These are phyloP conservation scores for Mentha longifolia DNA, from an alignment of 257 asterid genomes.

Conservation along the genomic window DNA sequence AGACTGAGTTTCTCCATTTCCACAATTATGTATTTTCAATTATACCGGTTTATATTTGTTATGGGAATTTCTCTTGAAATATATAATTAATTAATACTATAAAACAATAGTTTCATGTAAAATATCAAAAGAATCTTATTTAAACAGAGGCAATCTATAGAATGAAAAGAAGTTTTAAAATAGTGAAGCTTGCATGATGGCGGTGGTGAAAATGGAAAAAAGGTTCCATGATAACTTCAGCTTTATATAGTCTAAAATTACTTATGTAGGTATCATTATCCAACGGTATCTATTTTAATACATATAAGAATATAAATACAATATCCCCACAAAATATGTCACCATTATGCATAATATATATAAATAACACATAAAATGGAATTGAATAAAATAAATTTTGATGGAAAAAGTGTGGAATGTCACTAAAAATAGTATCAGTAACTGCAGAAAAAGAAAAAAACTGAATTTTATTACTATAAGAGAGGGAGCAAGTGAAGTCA, in stretches of 20 bases:
- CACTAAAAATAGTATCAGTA: slow-evolving; percentile 12
- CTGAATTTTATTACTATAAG: too few species aligned
- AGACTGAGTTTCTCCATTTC: too few species aligned
- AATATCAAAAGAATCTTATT: not conserved
- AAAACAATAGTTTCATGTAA: too few species aligned
- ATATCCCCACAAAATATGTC: too few species aligned
- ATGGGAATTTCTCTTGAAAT: too few species aligned
- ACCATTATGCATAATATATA: not conserved
- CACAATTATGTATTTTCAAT: too few species aligned
- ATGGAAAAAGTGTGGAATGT: slow-evolving; percentile 6
- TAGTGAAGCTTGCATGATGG: slow-evolving; percentile 27
- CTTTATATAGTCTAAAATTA: slow-evolving; percentile 16
- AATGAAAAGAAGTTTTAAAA: not conserved
- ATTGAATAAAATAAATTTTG: not conserved
- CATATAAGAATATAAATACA: not conserved
- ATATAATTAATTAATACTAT: too few species aligned
- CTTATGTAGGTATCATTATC: slow-evolving; percentile 18
- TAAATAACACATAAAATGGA: not conserved
- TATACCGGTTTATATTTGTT: too few species aligned
- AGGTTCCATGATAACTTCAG: slow-evolving; percentile 13
- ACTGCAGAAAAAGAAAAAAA: not conserved
- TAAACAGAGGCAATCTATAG: not conserved
- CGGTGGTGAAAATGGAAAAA: slow-evolving; percentile 6
- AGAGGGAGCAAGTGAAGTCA: too few species aligned
- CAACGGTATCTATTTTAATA: not conserved